These are phyloP conservation scores for Auxenochlorella pyrenoidosa DNA, from an alignment of 139 green algal species.

Conservation along the genomic window DNA sequence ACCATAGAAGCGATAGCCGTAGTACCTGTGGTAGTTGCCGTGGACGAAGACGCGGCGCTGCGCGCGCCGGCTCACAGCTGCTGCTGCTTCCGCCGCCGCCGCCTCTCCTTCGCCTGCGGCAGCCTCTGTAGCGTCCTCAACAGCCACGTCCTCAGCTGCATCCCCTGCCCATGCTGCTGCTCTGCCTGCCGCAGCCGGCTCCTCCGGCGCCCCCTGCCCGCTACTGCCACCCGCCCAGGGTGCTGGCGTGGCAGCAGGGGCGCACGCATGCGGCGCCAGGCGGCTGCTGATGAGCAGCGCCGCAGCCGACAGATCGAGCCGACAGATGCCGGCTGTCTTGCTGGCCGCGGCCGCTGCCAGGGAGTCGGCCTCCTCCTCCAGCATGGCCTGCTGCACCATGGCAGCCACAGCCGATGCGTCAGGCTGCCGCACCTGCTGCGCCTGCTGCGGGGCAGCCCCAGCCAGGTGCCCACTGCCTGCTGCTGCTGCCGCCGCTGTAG, in stretches of 20 bases:
- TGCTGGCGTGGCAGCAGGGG: background rate
- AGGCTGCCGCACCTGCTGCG: background rate
- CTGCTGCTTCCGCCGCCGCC: background rate
- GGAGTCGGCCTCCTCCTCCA: background rate
- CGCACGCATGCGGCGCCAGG: background rate
- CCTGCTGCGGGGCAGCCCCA: background rate
- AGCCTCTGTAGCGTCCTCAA: slow-evolving; percentile 1
- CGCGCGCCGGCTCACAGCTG: background rate
- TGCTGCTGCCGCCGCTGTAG: background rate
- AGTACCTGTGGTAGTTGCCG: slow-evolving; percentile 92
- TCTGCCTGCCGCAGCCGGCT: background rate
- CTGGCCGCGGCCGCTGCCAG: background rate
- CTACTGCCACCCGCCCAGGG: background rate
- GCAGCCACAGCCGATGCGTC: slow-evolving; percentile 10
- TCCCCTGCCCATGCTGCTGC: background rate
- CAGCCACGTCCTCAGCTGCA: background rate
- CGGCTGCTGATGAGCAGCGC: slow-evolving; percentile 21
- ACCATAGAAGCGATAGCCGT: slow-evolving; percentile 74
- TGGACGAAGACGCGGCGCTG: slow-evolving; percentile 55
- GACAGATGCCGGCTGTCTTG: slow-evolving; percentile 21
- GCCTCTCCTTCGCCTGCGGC: background rate
- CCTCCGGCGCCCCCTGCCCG: background rate
- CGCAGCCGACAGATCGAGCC: slow-evolving; percentile 8
- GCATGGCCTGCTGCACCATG: background rate
- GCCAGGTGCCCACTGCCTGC: background rate